Evolutionary conservation across 116 monocot genomes (phyloP).

Genomic region (Trichopus zeylanicus): DNA sequence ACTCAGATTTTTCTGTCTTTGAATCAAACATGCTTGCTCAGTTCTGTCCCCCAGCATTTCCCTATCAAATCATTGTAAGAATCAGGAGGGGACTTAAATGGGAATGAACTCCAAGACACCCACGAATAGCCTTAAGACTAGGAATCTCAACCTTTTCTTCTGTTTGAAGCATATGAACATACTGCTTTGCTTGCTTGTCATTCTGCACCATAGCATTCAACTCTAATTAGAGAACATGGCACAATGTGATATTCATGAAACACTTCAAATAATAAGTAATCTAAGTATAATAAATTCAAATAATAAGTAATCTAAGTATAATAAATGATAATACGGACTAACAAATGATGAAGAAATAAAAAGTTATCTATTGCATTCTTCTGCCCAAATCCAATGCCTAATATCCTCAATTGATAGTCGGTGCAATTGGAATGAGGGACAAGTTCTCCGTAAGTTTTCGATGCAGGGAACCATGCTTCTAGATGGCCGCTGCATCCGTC

Average conservation of each 20-base stretch:
- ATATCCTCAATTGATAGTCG: constrained; percentile 71
- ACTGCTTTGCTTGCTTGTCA: constrained; percentile 87
- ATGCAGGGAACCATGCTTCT: constrained; percentile 96
- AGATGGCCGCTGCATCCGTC: constrained; percentile 95
- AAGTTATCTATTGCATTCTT: constrained; percentile 49
- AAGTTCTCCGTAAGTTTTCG: constrained; percentile 79
- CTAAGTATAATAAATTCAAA: too few relatives aligned
- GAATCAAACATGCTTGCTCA: too few relatives aligned
- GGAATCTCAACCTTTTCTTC: constrained; percentile 79
- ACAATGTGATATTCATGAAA: too few relatives aligned
- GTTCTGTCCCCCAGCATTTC: too few relatives aligned
- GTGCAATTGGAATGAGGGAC: constrained; percentile 98
- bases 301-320: too few relatives aligned
- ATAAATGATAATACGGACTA: too few relatives aligned
- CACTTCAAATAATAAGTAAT: too few relatives aligned
- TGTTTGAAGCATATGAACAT: constrained; percentile 91
- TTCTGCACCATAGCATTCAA: constrained; percentile 57
- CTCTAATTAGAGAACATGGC: too few relatives aligned
- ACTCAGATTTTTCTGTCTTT: too few relatives aligned
- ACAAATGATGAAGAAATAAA: too few relatives aligned
- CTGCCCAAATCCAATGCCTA: constrained; percentile 82
- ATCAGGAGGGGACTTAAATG: constrained; percentile 41
- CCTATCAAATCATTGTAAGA: too few relatives aligned
- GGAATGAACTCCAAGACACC: constrained; percentile 60
- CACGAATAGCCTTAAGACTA: constrained; percentile 67